Conservation (phyloP, 2,329 filamentous ascomycete species). For the Colletotrichum liaoningense region DNA sequence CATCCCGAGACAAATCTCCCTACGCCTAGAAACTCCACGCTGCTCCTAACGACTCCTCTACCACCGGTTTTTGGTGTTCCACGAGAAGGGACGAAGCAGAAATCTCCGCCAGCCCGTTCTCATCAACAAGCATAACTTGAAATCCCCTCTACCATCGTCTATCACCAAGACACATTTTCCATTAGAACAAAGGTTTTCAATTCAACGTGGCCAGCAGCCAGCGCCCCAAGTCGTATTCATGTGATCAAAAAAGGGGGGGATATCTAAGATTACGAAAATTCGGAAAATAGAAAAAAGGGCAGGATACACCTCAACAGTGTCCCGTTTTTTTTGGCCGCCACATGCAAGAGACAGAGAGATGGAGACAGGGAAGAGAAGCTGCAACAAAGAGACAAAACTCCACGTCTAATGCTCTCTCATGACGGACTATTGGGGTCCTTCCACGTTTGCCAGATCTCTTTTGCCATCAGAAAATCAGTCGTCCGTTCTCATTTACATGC, state of each 20-base stretch:
- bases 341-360: not conserved
- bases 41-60: no score
- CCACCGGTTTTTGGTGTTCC: no score
- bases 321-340: not conserved
- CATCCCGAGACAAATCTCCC: no score
- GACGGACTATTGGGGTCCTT: not conserved
- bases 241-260: slow-evolving; percentile 10
- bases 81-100: no score
- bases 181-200: not conserved
- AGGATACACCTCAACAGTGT: not conserved
- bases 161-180: not conserved
- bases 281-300: not conserved
- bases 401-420: not conserved
- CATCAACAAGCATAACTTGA: not conserved
- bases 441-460: not conserved
- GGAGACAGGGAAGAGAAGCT: not conserved
- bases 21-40: no score
- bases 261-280: slow-evolving; percentile 11
- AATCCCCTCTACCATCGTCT: no score
- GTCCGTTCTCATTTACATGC: slow-evolving; percentile 67
- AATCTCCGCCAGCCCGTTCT: no score
- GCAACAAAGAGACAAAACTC: not conserved
- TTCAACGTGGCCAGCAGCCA: not conserved
- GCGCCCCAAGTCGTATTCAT: slow-evolving; percentile 11
- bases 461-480: not conserved